phyloP scores from a whole-genome alignment of 75 land plant genomes.

The Larix kaempferi region DNA sequence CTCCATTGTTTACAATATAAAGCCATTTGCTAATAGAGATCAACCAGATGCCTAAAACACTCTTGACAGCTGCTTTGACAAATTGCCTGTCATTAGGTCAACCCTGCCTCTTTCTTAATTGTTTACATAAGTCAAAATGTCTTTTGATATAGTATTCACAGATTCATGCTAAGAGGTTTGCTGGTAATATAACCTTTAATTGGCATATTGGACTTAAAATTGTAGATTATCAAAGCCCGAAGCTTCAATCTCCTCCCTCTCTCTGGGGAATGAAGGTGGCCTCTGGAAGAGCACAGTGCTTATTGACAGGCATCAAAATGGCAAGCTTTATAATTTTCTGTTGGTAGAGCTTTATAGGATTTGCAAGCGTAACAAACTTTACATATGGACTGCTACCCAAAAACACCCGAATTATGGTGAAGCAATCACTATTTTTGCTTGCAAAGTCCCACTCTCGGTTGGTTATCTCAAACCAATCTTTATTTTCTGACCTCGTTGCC shows the following conservation, averaged over 20 bases:
- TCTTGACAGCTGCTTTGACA: too few species aligned
- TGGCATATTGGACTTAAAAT: too few species aligned
- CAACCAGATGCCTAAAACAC: too few species aligned
- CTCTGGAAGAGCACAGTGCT: not conserved
- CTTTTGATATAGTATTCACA: too few species aligned
- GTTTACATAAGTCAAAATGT: too few species aligned
- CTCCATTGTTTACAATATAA: too few species aligned
- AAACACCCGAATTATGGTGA: constrained; percentile 61
- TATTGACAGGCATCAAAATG: constrained; percentile 44
- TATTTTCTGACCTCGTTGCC: constrained; percentile 58
- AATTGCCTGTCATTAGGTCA: too few species aligned
- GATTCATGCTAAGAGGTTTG: too few species aligned
- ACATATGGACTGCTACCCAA: constrained; percentile 25
- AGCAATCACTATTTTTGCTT: constrained; percentile 53
- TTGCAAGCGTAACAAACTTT: constrained; percentile 44
- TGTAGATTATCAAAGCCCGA: not conserved
- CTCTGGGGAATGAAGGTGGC: not conserved
- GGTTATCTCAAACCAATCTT: constrained; percentile 79
- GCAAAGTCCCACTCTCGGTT: constrained; percentile 85
- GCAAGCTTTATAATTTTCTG: constrained; percentile 56
- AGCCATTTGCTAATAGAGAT: too few species aligned
- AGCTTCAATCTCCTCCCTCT: not conserved
- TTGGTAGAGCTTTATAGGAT: constrained; percentile 65
- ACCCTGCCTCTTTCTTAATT: too few species aligned
- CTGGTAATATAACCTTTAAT: too few species aligned